Evolutionary conservation across 1,284 basidiomycete species (phyloP).

Genomic region (Testicularia cyperi): DNA sequence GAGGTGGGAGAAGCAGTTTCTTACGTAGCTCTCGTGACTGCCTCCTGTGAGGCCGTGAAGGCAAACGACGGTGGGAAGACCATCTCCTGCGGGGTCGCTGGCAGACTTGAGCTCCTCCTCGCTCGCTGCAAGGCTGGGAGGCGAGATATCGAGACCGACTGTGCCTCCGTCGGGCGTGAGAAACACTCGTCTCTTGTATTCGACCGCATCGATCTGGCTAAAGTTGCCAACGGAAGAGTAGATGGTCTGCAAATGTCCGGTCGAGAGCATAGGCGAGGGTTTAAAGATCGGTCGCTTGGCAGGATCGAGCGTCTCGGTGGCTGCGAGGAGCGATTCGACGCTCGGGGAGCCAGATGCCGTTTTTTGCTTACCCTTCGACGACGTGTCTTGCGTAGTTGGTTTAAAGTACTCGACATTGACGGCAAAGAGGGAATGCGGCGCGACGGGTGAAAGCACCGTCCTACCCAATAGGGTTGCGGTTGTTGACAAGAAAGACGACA

Average conservation of each 20-base stretch:
- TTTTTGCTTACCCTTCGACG: background rate
- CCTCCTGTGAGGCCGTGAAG: conserved; percentile 58
- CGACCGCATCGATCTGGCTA: conserved; percentile 39
- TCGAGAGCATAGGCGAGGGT: conserved; percentile 43
- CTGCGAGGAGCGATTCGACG: conserved; percentile 19
- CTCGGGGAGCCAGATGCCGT: conserved; percentile 5
- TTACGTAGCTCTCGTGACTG: conserved; percentile 55
- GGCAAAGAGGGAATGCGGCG: conserved; percentile 28
- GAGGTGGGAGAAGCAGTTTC: conserved; percentile 49
- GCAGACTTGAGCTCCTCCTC: conserved; percentile 18
- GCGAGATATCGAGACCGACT: conserved; percentile 49
- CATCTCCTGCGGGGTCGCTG: conserved; percentile 11
- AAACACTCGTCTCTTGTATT: conserved; percentile 50
- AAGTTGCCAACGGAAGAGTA: conserved; percentile 50
- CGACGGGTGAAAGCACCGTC: conserved; percentile 26
- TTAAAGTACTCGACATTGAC: conserved; percentile 40
- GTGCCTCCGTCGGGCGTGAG: conserved; percentile 56
- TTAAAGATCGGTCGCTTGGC: conserved; percentile 16
- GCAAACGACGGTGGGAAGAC: conserved; percentile 49
- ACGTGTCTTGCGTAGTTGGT: conserved; percentile 1
- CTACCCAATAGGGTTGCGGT: conserved; percentile 27
- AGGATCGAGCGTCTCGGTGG: conserved; percentile 24
- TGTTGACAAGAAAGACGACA: conserved; percentile 22
- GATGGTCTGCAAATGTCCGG: conserved; percentile 57
- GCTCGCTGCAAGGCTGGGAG: conserved; percentile 25